phyloP scores from a whole-genome alignment of 164 flowering plant species.

The Taxillus chinensis region DNA sequence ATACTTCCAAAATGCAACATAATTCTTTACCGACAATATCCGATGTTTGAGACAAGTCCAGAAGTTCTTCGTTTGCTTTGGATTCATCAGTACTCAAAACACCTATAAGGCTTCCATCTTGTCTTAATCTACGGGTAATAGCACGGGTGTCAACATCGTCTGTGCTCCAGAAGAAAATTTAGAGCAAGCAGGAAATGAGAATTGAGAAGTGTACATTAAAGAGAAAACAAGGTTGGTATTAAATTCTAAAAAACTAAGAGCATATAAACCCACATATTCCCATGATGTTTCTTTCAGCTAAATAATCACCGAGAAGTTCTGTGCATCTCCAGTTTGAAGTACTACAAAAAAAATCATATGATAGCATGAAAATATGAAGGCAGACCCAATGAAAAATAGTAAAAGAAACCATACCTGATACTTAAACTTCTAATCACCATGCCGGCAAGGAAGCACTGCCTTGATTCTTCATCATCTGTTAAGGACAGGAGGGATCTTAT shows the following conservation, averaged over 20 bases:
- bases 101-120: conserved; percentile 83
- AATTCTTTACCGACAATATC: conserved; percentile 57
- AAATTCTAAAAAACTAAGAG: not conserved
- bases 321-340: conserved; percentile 77
- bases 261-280: conserved; percentile 61
- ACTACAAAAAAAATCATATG: conserved; percentile 19
- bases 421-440: conserved; percentile 72
- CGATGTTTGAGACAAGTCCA: conserved; percentile 69
- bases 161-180: conserved; percentile 18
- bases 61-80: conserved; percentile 55
- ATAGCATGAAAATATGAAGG: not conserved
- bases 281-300: conserved; percentile 72
- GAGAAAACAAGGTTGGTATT: not conserved
- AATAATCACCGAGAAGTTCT: conserved; percentile 56
- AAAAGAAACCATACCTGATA: conserved; percentile 33
- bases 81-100: conserved; percentile 68
- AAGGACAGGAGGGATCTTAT: conserved; percentile 3
- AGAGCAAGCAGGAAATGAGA: conserved; percentile 8
- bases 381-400: not conserved
- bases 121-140: conserved; percentile 73
- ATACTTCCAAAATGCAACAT: not conserved
- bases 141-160: conserved; percentile 95
- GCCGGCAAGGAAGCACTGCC: conserved; percentile 72
- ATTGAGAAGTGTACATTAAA: not conserved
- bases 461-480: conserved; percentile 77